Evolutionary conservation across 1,139 yeast genomes (phyloP).

Genomic region (Geotrichum histeridarum): DNA sequence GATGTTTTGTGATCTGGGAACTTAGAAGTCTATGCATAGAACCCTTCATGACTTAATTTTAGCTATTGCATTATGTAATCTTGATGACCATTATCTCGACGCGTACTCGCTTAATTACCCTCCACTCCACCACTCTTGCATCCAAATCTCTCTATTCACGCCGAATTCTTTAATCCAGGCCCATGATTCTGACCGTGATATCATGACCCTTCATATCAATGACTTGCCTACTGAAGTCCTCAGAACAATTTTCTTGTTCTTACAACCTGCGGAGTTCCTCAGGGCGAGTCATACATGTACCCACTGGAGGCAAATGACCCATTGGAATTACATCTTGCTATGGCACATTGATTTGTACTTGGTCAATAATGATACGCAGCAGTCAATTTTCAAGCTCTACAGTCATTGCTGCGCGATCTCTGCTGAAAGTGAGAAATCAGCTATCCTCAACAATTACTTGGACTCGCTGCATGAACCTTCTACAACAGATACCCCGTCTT

Average conservation of each 20-base stretch:
- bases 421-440: neutral
- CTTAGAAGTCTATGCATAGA: no score
- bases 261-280: constrained; percentile 18
- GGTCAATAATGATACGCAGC: constrained; percentile 1
- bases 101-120: constrained; percentile 3
- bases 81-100: neutral
- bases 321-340: constrained; percentile 19
- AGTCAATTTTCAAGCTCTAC: constrained; percentile 8
- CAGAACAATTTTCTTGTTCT: constrained; percentile 14
- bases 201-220: constrained; percentile 14
- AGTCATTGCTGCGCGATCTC: constrained; percentile 2
- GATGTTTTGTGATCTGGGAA: no score
- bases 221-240: constrained; percentile 21
- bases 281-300: constrained; percentile 16
- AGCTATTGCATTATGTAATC: neutral
- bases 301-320: constrained; percentile 18
- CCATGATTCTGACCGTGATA: constrained; percentile 1
- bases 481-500: neutral
- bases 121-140: neutral
- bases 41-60: neutral
- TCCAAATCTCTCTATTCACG: neutral
- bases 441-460: neutral
- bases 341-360: constrained; percentile 18
- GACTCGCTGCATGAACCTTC: neutral
- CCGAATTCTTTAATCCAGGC: neutral